A percentile compares a stretch with the other conserved stretches of the same genome.
These are phyloP conservation scores for Collybia nuda DNA, from an alignment of 768 basidiomycete genomes.

Conservation along the genomic window DNA sequence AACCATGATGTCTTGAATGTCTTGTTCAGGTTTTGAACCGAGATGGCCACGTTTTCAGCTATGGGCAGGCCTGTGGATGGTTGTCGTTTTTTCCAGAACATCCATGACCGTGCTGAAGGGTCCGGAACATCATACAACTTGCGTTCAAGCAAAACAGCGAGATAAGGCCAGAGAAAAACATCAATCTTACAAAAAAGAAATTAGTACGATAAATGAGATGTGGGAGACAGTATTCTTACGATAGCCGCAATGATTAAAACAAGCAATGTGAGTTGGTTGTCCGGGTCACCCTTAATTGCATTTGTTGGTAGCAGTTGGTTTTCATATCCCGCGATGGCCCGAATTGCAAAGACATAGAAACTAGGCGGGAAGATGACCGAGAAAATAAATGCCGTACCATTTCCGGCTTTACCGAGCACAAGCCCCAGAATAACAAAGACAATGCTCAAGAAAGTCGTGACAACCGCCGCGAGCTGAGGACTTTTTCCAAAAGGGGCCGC, in stretches of 20 bases:
- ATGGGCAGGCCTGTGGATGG: conserved; percentile 14
- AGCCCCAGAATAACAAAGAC: conserved; percentile 67
- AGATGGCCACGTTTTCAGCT: conserved; percentile 52
- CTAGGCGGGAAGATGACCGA: conserved; percentile 73
- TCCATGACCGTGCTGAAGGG: conserved; percentile 27
- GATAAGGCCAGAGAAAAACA: conserved; percentile 72
- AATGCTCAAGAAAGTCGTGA: conserved; percentile 63
- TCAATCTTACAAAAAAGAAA: conserved; percentile 45
- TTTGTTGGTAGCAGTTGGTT: conserved; percentile 54
- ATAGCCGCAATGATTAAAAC: conserved; percentile 63
- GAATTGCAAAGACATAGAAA: conserved; percentile 72
- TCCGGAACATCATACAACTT: conserved; percentile 59
- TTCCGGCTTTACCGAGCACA: conserved; percentile 42
- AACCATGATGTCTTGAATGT: conserved; percentile 53
- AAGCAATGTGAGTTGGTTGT: conserved; percentile 50
- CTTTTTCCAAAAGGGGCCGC: conserved; percentile 71
- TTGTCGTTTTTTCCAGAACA: conserved; percentile 30
- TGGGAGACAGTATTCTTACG: conserved; percentile 37
- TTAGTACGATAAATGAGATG: not conserved
- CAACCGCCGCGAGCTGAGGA: conserved; percentile 69
- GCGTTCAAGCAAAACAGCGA: conserved; percentile 60
- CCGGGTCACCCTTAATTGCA: conserved; percentile 58
- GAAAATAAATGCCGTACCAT: conserved; percentile 56
- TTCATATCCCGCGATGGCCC: conserved; percentile 70
- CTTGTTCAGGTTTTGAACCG: conserved; percentile 60